Evolutionary conservation across 805 yeast genomes (phyloP).

Genomic region (Hanseniaspora osmophila): DNA sequence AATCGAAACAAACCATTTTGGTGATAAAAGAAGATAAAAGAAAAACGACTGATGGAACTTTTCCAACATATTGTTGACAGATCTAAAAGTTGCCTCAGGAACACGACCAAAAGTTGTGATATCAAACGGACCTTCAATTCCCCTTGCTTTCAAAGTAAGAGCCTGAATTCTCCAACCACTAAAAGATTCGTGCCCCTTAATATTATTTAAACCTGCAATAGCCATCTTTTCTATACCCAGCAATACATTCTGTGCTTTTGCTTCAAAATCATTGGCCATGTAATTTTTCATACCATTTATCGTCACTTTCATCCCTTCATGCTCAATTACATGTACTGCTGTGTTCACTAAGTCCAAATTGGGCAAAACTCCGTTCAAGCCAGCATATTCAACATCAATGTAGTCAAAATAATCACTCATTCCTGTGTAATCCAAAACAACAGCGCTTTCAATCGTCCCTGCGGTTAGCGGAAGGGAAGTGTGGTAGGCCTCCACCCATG

Average conservation of each 20-base stretch:
- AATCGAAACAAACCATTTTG: constrained; percentile 73
- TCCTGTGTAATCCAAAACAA: constrained; percentile 67
- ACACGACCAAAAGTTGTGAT: constrained; percentile 86
- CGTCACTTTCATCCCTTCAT: constrained; percentile 60
- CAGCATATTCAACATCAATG: constrained; percentile 67
- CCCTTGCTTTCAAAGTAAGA: constrained; percentile 59
- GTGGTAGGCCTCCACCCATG: constrained; percentile 93
- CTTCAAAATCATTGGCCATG: too few relatives aligned
- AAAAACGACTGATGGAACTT: constrained; percentile 95
- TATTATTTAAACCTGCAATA: constrained; percentile 48
- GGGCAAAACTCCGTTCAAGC: constrained; percentile 91
- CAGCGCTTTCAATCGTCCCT: constrained; percentile 85
- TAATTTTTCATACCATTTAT: constrained; percentile 40
- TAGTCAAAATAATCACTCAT: constrained; percentile 53
- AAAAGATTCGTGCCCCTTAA: constrained; percentile 74
- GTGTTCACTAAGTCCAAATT: constrained; percentile 80
- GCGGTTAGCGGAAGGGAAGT: constrained; percentile 73
- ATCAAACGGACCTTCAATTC: constrained; percentile 46
- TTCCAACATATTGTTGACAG: constrained; percentile 82
- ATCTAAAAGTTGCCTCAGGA: constrained; percentile 73
- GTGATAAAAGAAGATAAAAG: constrained; percentile 72
- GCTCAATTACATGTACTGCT: constrained; percentile 56
- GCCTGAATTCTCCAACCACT: constrained; percentile 96
- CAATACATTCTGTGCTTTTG: too few relatives aligned
- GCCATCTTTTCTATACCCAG: constrained; percentile 56